Evolutionary conservation across 2,329 filamentous ascomycete species (phyloP).

Genomic region (Xylaria sp.): DNA sequence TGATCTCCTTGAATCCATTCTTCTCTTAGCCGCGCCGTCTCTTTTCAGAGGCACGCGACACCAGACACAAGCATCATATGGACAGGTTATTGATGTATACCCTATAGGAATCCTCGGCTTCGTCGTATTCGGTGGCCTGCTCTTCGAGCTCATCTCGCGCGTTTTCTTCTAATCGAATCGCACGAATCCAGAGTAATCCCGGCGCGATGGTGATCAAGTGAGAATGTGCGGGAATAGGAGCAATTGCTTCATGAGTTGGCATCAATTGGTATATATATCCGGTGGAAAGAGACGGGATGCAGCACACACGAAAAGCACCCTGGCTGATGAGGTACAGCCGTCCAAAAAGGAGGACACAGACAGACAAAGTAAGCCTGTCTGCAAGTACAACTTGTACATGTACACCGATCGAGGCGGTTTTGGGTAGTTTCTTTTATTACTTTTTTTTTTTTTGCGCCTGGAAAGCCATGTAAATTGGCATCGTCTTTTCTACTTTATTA

Average conservation of each 20-base stretch:
- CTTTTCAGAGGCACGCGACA: no score
- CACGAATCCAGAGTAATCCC: background rate
- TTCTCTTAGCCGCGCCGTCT: background rate
- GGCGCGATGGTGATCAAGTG: background rate
- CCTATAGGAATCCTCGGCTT: conserved; percentile 51
- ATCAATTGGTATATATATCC: conserved; percentile 1
- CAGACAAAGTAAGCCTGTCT: background rate
- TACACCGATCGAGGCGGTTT: conserved; percentile 4
- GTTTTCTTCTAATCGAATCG: conserved; percentile 40
- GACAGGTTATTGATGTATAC: conserved; percentile 10
- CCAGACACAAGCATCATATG: background rate
- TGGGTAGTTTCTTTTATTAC: background rate
- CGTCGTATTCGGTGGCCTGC: conserved; percentile 54
- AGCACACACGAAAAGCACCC: background rate
- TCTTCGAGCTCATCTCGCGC: conserved; percentile 54
- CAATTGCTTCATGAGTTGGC: background rate
- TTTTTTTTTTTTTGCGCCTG: background rate
- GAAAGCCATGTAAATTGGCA: background rate
- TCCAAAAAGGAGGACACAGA: background rate
- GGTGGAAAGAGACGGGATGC: background rate
- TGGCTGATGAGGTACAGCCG: background rate
- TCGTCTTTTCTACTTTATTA: background rate
- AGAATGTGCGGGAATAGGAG: background rate
- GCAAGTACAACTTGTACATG: conserved; percentile 4
- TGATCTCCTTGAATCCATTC: background rate